These are phyloP conservation scores for Pseudocercospora pini-densiflorae DNA, from an alignment of 2,329 filamentous ascomycete genomes.

Conservation along the genomic window DNA sequence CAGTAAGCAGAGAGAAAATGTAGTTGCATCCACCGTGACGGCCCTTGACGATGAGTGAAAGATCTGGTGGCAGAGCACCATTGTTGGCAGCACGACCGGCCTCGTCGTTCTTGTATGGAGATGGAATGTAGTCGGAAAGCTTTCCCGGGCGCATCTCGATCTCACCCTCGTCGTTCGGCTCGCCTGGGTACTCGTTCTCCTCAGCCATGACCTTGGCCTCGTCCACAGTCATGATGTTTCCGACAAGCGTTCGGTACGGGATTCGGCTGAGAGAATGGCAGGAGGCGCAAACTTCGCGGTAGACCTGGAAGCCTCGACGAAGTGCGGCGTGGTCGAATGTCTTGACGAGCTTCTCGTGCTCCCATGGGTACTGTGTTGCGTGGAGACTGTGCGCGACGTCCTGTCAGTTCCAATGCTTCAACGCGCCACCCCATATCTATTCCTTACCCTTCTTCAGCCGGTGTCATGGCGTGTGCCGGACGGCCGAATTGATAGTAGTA, in stretches of 20 bases:
- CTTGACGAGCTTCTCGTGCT: constrained; percentile 88
- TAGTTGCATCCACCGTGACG: constrained; percentile 98
- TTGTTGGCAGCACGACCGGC: constrained; percentile 98
- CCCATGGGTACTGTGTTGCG: constrained; percentile 91
- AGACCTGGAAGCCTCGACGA: constrained; percentile 98
- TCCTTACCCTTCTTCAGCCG: constrained; percentile 95
- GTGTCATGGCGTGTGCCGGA: constrained; percentile 85
- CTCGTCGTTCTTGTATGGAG: constrained; percentile 99
- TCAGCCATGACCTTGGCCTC: constrained; percentile 98
- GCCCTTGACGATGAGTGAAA: constrained; percentile 96
- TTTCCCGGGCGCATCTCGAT: constrained; percentile 99
- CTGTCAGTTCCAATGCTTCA: constrained; percentile 20
- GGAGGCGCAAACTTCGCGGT: constrained; percentile 95
- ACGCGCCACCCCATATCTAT: constrained; percentile 6
- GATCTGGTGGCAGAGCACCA: constrained; percentile 94
- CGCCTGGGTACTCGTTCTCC: constrained; percentile 97
- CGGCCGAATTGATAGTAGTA: constrained; percentile 97
- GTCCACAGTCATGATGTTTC: constrained; percentile 90
- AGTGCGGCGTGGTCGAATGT: constrained; percentile 98
- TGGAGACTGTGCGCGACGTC: constrained; percentile 70
- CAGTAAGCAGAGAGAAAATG: constrained; percentile 95
- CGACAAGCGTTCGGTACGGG: constrained; percentile 90
- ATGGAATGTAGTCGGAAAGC: constrained; percentile 94
- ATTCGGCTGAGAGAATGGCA: constrained; percentile 97
- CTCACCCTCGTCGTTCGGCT: constrained; percentile 97